phyloP scores from a whole-genome alignment of 2,329 filamentous ascomycete species.

The Aspergillus eucalypticola region DNA sequence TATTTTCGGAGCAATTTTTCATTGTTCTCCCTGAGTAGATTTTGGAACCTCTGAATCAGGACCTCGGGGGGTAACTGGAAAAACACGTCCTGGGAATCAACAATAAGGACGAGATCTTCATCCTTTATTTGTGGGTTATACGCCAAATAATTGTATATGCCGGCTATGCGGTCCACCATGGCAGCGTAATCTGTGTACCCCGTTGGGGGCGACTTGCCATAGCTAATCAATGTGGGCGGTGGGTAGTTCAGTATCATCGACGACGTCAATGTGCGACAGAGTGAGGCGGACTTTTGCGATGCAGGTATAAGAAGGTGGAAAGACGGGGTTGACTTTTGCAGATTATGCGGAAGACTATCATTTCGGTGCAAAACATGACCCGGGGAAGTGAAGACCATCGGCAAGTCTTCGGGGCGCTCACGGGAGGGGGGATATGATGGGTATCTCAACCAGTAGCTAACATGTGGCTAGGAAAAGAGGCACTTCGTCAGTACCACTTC shows the following conservation, averaged over 20 bases:
- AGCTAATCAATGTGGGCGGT: slow-evolving; percentile 56
- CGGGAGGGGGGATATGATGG: slow-evolving; percentile 35
- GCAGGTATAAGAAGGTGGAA: slow-evolving; percentile 60
- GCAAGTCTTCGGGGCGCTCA: slow-evolving; percentile 33
- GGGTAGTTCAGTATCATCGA: slow-evolving; percentile 62
- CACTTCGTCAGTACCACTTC: neutral
- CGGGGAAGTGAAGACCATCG: slow-evolving; percentile 25
- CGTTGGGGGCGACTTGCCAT: slow-evolving; percentile 33
- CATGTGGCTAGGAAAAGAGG: slow-evolving; percentile 20
- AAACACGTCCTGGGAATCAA: slow-evolving; percentile 65
- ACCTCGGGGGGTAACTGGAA: slow-evolving; percentile 66
- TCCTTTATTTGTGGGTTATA: slow-evolving; percentile 52
- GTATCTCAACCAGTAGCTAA: slow-evolving; percentile 37
- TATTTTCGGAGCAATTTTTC: slow-evolving; percentile 53
- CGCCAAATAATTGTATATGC: slow-evolving; percentile 51
- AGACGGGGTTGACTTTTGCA: slow-evolving; percentile 39
- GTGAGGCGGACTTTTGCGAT: slow-evolving; percentile 48
- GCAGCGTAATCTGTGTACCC: slow-evolving; percentile 39
- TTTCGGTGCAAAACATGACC: slow-evolving; percentile 24
- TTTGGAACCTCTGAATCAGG: slow-evolving; percentile 63
- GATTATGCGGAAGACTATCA: slow-evolving; percentile 31
- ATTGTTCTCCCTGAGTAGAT: slow-evolving; percentile 56
- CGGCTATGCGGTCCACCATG: slow-evolving; percentile 49
- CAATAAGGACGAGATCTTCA: slow-evolving; percentile 63
- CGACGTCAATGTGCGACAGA: slow-evolving; percentile 60